phyloP scores from a whole-genome alignment of 345 rosid species.

The Corchorus capsularis region DNA sequence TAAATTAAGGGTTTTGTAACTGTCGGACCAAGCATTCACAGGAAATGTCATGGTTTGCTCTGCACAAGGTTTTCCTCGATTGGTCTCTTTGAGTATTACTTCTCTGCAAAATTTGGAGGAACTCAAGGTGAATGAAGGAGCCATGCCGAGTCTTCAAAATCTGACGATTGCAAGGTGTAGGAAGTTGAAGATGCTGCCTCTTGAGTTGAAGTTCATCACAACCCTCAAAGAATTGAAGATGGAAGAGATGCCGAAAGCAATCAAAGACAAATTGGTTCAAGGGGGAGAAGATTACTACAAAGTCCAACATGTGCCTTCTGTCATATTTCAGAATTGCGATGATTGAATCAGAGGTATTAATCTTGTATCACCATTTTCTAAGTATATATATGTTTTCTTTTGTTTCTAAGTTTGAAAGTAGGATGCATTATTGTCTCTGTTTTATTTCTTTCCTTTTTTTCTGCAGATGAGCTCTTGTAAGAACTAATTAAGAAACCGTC shows the following conservation, averaged over 20 bases:
- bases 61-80: slow-evolving; percentile 25
- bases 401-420: no score
- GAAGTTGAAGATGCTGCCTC: neutral
- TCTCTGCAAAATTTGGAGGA: slow-evolving; percentile 21
- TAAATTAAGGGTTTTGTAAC: neutral
- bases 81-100: slow-evolving; percentile 8
- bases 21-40: neutral
- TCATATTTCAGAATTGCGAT: slow-evolving; percentile 8
- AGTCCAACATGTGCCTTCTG: neutral
- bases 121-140: slow-evolving; percentile 14
- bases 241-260: neutral
- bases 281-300: slow-evolving; percentile 11
- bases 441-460: no score
- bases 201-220: neutral
- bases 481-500: no score
- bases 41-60: slow-evolving; percentile 21
- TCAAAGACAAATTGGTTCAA: neutral
- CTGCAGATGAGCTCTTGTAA: no score
- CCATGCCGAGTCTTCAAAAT: neutral
- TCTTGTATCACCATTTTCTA: no score
- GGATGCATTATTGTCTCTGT: no score
- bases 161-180: neutral
- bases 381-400: no score
- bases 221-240: neutral
- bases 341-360: neutral